phyloP scores from a whole-genome alignment of 148 eudicot species.

The Simmondsia chinensis region DNA sequence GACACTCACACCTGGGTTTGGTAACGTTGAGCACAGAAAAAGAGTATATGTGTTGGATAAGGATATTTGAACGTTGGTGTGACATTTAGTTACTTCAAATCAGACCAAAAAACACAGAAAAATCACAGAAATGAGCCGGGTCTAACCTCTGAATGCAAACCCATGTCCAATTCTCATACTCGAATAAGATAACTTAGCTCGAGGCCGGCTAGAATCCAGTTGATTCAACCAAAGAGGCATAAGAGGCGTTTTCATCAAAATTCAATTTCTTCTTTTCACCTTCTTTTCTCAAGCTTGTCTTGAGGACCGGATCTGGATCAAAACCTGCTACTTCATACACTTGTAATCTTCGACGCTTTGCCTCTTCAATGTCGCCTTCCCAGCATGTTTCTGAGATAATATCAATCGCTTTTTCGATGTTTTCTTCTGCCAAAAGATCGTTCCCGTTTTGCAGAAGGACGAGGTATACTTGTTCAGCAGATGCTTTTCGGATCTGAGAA shows the following conservation, averaged over 20 bases:
- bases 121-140: no score
- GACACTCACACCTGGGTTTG: no score
- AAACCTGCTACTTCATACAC: slow-evolving; percentile 51
- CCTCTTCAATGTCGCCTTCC: slow-evolving; percentile 83
- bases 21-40: no score
- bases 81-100: no score
- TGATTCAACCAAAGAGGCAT: slow-evolving; percentile 82
- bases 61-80: no score
- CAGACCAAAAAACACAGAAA: no score
- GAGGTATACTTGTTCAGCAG: slow-evolving; percentile 88
- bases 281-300: slow-evolving; percentile 18
- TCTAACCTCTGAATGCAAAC: no score
- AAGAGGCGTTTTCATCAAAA: slow-evolving; percentile 75
- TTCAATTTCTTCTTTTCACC: slow-evolving; percentile 13
- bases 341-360: slow-evolving; percentile 41
- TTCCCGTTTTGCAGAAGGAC: slow-evolving; percentile 69
- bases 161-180: no score
- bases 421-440: slow-evolving; percentile 48
- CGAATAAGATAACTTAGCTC: no score
- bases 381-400: slow-evolving; percentile 78
- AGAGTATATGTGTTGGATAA: no score
- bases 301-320: slow-evolving; percentile 28
- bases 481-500: slow-evolving; percentile 71
- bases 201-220: slow-evolving; percentile 62
- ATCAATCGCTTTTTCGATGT: slow-evolving; percentile 69